Conservation (phyloP, 805 yeast genomes). For the Sungouiozyma intestinalis region DNA sequence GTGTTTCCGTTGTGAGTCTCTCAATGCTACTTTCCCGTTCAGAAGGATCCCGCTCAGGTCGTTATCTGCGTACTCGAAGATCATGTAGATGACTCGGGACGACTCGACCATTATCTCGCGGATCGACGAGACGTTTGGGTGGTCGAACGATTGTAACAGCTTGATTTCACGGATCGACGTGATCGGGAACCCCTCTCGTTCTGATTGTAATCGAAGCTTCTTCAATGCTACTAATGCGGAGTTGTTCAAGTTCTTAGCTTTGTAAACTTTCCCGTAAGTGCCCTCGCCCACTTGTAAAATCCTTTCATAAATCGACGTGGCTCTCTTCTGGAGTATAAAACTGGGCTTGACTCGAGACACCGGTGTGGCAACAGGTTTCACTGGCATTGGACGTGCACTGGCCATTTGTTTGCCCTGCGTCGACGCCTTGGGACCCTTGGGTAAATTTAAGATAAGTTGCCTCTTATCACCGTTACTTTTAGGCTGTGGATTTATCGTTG, state of each 20-base stretch:
- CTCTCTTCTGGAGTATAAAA: constrained; percentile 9
- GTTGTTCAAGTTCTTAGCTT: constrained; percentile 60
- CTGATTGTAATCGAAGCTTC: constrained; percentile 70
- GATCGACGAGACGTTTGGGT: constrained; percentile 70
- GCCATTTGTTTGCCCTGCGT: no score
- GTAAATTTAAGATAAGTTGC: constrained; percentile 8
- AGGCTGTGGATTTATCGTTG: no score
- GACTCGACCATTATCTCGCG: constrained; percentile 82
- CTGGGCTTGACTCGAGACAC: not conserved
- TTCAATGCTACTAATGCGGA: constrained; percentile 76
- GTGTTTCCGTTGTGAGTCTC: constrained; percentile 56
- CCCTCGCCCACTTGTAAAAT: constrained; percentile 97
- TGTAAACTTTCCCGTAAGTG: constrained; percentile 61
- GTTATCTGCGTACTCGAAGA: constrained; percentile 87
- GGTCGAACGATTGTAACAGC: constrained; percentile 65
- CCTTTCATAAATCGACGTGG: constrained; percentile 42
- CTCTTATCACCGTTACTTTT: not conserved
- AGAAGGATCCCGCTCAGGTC: constrained; percentile 82
- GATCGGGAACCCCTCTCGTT: constrained; percentile 91
- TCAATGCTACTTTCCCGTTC: constrained; percentile 56
- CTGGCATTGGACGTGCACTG: no score
- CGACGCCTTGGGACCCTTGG: constrained; percentile 19
- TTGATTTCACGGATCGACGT: constrained; percentile 91
- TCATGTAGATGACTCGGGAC: constrained; percentile 61
- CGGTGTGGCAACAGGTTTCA: no score